phyloP scores from a whole-genome alignment of 257 asterid genomes.

The Prunella vulgaris region DNA sequence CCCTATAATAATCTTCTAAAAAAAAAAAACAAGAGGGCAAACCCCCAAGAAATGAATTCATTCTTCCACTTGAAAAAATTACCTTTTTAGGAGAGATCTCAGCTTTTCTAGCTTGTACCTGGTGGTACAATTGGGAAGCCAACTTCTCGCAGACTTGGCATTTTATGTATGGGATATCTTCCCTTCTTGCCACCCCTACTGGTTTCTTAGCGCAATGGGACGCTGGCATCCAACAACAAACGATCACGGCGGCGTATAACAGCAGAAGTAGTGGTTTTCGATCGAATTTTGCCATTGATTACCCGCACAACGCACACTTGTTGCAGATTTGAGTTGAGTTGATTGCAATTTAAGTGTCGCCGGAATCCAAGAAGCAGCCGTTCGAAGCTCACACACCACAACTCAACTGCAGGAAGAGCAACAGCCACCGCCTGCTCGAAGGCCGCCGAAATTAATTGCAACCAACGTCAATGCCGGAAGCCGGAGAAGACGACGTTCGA shows the following conservation, averaged over 20 bases:
- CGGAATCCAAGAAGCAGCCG: too few species aligned
- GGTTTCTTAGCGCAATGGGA: slow-evolving; percentile 64
- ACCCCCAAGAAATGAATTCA: neutral
- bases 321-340: neutral
- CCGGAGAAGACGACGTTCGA: too few species aligned
- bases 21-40: too few species aligned
- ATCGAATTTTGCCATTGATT: slow-evolving; percentile 40
- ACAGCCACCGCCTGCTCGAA: too few species aligned
- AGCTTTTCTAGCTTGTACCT: slow-evolving; percentile 64
- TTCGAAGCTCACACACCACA: too few species aligned
- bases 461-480: too few species aligned
- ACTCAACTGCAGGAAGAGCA: too few species aligned
- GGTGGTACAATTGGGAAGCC: slow-evolving; percentile 57
- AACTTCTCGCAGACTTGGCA: slow-evolving; percentile 78
- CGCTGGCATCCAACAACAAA: slow-evolving; percentile 35
- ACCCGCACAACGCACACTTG: neutral
- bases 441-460: too few species aligned
- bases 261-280: slow-evolving; percentile 11
- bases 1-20: too few species aligned
- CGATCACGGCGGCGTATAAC: slow-evolving; percentile 20
- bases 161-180: slow-evolving; percentile 80
- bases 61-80: slow-evolving; percentile 6
- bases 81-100: slow-evolving; percentile 80
- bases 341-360: too few species aligned
- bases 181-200: slow-evolving; percentile 69